phyloP scores from a whole-genome alignment of 768 basidiomycete genomes.

The Zangia roseola region DNA sequence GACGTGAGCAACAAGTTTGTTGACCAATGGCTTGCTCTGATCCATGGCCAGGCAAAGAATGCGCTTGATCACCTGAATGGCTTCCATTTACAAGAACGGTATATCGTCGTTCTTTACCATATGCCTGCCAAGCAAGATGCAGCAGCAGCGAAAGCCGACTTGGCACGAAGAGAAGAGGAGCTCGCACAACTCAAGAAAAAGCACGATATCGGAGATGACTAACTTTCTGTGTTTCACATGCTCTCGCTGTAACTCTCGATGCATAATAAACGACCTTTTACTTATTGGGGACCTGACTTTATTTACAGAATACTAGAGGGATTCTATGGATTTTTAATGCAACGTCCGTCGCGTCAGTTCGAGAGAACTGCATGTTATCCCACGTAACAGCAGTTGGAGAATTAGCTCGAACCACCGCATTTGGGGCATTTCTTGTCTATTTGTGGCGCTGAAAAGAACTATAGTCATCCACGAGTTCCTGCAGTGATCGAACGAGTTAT shows the following conservation, averaged over 20 bases:
- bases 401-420: conserved; percentile 24
- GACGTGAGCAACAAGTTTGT: conserved; percentile 55
- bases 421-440: conserved; percentile 57
- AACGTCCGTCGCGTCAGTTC: conserved; percentile 7
- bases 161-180: conserved; percentile 90
- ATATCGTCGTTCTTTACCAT: conserved; percentile 97
- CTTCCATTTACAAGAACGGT: conserved; percentile 96
- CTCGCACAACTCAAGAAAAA: conserved; percentile 82
- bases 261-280: conserved; percentile 10
- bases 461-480: neutral
- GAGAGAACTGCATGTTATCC: conserved; percentile 4
- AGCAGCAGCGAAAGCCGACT: conserved; percentile 87
- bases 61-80: conserved; percentile 96
- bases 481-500: conserved; percentile 4
- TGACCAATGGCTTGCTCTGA: conserved; percentile 7
- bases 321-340: conserved; percentile 5
- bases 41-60: conserved; percentile 75
- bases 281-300: conserved; percentile 3
- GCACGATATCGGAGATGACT: conserved; percentile 80
- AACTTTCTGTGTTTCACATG: conserved; percentile 21
- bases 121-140: conserved; percentile 98
- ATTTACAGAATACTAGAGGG: conserved; percentile 7
- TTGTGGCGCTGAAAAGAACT: conserved; percentile 47
- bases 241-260: conserved; percentile 12
- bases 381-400: neutral